Evolutionary conservation across 2,329 filamentous ascomycete genomes (phyloP), one percentile per base, ranked within the genome.

Genomic region (Albophoma yamanashiensis): DNA sequence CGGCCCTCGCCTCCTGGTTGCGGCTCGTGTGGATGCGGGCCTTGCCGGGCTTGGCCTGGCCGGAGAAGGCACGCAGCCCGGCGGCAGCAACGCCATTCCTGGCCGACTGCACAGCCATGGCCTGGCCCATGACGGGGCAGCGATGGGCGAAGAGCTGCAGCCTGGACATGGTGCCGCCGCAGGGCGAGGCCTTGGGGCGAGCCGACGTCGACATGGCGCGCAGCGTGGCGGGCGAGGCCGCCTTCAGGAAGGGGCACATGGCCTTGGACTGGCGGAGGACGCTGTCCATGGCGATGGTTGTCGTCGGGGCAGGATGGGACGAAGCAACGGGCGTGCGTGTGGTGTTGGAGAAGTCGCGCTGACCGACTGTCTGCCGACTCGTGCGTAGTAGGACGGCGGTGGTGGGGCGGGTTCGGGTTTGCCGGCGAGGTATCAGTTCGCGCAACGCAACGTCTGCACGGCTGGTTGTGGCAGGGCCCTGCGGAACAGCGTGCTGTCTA

Each of bases 71-170:
- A 62, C 82, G 78, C 64, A 83, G 73, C 61, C 76, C 78, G 58
- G 80, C 75, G 60, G 78, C 74, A 62, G 78, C 74, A 58, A 76
- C 76, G 58, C 79, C 76, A 57, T 79, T 73, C 70, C 82, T 81
- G 64, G 84, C 81, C 55, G 83, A 83, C 81, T 97, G 93, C 45
- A 97, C 88, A 63, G 91, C 89, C 74, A 99, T 85, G 50, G 94
- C 94, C 82, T 97, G 96, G 75, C 92, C 93, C 94, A 99, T 99
- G 75, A 99, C 89, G 61, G 94, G 94, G 83, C 94, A 99, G 75
- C 93, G 91, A 72, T 92, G 88, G 69, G 91, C 94, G 71, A 96
- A 86, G 67, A 94, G 86, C 80, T 97, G 94, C 69, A 99, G 83
- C 78, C 96, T 97, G 71, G 92, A 96, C 86, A 97, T 96, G 76